Evolutionary conservation across 202 grass and related monocot genomes (phyloP).

Genomic region (Setaria italica): DNA sequence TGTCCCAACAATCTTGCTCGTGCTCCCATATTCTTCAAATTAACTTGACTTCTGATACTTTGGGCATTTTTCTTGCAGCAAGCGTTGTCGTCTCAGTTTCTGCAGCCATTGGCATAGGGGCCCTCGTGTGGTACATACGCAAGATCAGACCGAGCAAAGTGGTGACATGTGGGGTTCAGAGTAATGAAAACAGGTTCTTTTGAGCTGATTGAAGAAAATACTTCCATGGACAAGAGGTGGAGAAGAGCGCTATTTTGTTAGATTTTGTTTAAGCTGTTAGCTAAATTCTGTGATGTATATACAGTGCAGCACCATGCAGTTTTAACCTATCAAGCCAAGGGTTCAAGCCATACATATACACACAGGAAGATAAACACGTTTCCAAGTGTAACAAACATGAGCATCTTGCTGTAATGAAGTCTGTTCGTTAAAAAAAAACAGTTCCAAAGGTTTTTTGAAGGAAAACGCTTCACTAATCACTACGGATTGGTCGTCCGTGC

Average conservation of each 20-base stretch:
- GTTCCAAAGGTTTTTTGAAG: no score
- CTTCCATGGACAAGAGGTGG: background rate
- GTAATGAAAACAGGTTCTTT: constrained; percentile 87
- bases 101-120: constrained; percentile 60
- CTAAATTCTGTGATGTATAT: background rate
- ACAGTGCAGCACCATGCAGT: background rate
- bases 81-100: constrained; percentile 68
- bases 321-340: no score
- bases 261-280: background rate
- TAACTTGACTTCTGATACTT: background rate
- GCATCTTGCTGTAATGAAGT: no score
- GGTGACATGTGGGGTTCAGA: constrained; percentile 85
- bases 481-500: no score
- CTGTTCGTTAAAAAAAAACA: no score
- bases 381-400: no score
- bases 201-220: background rate
- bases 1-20: background rate
- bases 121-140: constrained; percentile 76
- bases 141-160: constrained; percentile 71
- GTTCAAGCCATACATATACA: no score
- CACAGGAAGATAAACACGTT: no score
- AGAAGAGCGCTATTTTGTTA: background rate
- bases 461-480: no score
- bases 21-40: background rate
- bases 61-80: constrained; percentile 49